These are phyloP conservation scores for Ophiocordyceps australis DNA, from an alignment of 2,329 filamentous ascomycete genomes.

Conservation along the genomic window DNA sequence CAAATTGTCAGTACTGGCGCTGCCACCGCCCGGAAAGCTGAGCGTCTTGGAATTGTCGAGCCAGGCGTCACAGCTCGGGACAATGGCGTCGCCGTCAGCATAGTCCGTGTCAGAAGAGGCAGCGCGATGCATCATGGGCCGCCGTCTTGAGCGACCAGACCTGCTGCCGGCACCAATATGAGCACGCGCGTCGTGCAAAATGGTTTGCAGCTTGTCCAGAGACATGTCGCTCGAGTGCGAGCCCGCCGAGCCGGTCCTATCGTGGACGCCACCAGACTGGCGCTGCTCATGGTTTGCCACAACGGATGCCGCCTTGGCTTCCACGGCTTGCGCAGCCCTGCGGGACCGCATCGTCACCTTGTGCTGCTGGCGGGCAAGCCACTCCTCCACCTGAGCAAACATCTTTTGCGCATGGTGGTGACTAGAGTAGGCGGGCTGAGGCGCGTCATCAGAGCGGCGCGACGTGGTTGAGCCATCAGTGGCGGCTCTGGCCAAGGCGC, in stretches of 20 bases:
- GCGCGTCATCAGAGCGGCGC: constrained; percentile 10
- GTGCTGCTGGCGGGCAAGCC: constrained; percentile 64
- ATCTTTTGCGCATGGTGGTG: constrained; percentile 32
- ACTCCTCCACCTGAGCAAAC: constrained; percentile 59
- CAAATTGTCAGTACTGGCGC: constrained; percentile 22
- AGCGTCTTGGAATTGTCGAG: constrained; percentile 86
- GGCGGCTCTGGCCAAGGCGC: constrained; percentile 25
- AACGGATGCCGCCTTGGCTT: too few species aligned
- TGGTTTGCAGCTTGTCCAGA: constrained; percentile 64
- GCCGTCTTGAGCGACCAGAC: constrained; percentile 21
- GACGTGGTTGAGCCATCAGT: constrained; percentile 11
- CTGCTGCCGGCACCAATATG: constrained; percentile 34
- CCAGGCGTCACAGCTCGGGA: constrained; percentile 67
- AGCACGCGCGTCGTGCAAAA: constrained; percentile 57
- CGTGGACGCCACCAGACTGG: too few species aligned
- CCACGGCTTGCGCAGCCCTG: too few species aligned
- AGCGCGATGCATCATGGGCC: constrained; percentile 21
- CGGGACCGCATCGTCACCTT: constrained; percentile 33
- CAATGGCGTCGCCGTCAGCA: constrained; percentile 60
- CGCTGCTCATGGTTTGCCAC: too few species aligned
- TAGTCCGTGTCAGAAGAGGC: constrained; percentile 75
- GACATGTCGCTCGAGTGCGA: constrained; percentile 55
- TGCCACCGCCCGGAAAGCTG: constrained; percentile 41
- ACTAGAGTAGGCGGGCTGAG: constrained; percentile 6
- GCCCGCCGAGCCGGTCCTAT: constrained; percentile 34